A percentile compares a stretch with the other conserved stretches of the same genome.
phyloP scores from a whole-genome alignment of 2,329 filamentous ascomycete genomes.

The Dissoconium aciculare region DNA sequence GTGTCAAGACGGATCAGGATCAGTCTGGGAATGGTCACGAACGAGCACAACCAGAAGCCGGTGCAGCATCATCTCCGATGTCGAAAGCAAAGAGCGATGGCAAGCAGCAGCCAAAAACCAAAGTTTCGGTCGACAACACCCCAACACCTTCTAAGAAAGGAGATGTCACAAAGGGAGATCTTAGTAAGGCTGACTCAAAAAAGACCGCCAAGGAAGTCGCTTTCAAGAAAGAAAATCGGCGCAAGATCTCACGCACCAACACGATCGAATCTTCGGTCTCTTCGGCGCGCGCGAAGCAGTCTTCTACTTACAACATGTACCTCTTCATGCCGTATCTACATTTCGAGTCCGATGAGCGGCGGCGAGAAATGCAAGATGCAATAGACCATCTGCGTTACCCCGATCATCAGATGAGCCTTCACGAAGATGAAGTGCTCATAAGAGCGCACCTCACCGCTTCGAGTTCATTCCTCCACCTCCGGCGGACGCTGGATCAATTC shows the following conservation, averaged over 20 bases:
- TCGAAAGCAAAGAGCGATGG: background rate
- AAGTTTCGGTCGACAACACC: background rate
- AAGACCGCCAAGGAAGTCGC: background rate
- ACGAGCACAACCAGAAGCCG: too few relatives aligned
- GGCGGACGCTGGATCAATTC: conserved; percentile 50
- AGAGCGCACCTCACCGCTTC: conserved; percentile 13
- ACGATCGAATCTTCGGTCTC: background rate
- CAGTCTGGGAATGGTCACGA: too few relatives aligned
- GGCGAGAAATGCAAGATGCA: conserved; percentile 39
- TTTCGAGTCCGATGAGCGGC: conserved; percentile 42
- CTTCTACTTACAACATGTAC: conserved; percentile 22
- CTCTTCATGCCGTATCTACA: conserved; percentile 51
- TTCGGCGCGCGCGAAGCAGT: background rate
- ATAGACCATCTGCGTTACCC: conserved; percentile 24
- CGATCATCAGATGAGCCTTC: background rate
- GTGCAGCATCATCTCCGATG: too few relatives aligned
- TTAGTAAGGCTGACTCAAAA: too few relatives aligned
- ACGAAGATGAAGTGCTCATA: conserved; percentile 26
- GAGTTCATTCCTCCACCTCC: conserved; percentile 35
- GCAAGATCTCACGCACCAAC: background rate
- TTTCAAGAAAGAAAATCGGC: background rate
- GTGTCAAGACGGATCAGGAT: background rate
- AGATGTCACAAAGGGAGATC: too few relatives aligned
- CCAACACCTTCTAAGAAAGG: background rate
- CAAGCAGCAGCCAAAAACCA: too few relatives aligned